Percentiles rank a stretch among this genome's conserved stretches.
These are phyloP conservation scores for Suhomyces vadensis DNA, from an alignment of 805 yeast species.

Conservation along the genomic window DNA sequence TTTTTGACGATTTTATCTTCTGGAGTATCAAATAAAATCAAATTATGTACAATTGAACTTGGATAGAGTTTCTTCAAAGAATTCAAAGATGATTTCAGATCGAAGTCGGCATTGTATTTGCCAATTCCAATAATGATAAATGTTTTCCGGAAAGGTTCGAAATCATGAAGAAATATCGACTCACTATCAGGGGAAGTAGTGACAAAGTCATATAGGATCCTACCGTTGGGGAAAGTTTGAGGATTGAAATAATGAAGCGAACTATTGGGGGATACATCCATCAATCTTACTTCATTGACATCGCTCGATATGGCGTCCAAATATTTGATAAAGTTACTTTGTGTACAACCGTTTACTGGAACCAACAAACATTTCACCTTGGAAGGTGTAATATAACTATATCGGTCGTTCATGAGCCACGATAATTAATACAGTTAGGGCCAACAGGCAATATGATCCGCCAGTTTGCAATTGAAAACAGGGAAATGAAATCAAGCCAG, in stretches of 20 bases:
- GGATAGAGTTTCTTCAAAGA: slow-evolving; percentile 51
- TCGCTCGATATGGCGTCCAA: slow-evolving; percentile 46
- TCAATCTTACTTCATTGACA: slow-evolving; percentile 61
- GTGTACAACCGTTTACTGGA: slow-evolving; percentile 57
- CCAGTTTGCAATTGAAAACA: no score
- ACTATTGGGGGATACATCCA: slow-evolving; percentile 70
- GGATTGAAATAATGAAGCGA: slow-evolving; percentile 65
- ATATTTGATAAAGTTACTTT: slow-evolving; percentile 44
- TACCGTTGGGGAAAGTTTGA: slow-evolving; percentile 79
- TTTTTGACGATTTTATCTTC: slow-evolving; percentile 16
- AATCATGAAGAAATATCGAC: slow-evolving; percentile 72
- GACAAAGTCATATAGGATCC: slow-evolving; percentile 59
- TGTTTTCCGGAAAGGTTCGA: slow-evolving; percentile 85
- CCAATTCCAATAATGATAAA: slow-evolving; percentile 57
- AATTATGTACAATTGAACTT: slow-evolving; percentile 53
- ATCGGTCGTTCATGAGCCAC: slow-evolving; percentile 14
- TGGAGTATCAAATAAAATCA: slow-evolving; percentile 57
- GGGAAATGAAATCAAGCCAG: no score
- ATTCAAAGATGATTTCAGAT: slow-evolving; percentile 22
- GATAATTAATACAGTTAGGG: neutral
- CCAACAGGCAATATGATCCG: neutral
- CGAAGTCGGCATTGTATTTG: slow-evolving; percentile 20
- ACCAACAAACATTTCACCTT: slow-evolving; percentile 65
- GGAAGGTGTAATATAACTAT: slow-evolving; percentile 62
- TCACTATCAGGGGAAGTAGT: slow-evolving; percentile 51